A percentile compares a stretch with the other conserved stretches of the same genome.
phyloP scores from a whole-genome alignment of 192 early-diverging fungal species.

The Powellomyces hirtus region DNA sequence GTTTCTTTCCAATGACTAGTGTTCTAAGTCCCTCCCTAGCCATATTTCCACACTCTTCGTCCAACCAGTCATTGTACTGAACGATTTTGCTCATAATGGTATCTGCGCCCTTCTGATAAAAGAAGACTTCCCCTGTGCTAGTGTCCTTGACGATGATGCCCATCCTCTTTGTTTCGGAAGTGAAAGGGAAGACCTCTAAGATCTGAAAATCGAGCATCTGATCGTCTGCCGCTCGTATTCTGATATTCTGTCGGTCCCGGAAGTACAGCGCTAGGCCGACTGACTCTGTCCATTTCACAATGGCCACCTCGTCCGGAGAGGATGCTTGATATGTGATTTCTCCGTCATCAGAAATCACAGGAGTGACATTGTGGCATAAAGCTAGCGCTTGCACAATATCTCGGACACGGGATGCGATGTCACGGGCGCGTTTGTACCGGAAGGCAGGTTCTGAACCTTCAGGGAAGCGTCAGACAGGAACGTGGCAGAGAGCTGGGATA shows the following conservation, averaged over 20 bases:
- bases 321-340: constrained; percentile 87
- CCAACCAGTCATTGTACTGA: constrained; percentile 92
- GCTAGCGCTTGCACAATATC: constrained; percentile 89
- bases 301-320: constrained; percentile 94
- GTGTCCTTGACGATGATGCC: constrained; percentile 82
- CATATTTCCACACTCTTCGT: constrained; percentile 97
- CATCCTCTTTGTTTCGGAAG: constrained; percentile 97
- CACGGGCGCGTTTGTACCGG: constrained; percentile 63
- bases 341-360: constrained; percentile 55
- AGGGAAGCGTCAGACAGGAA: neutral
- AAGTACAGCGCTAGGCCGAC: constrained; percentile 80
- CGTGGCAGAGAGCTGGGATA: no score
- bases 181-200: constrained; percentile 96
- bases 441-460: constrained; percentile 18
- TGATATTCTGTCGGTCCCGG: constrained; percentile 69
- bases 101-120: constrained; percentile 95
- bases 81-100: constrained; percentile 86
- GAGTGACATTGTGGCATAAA: constrained; percentile 90
- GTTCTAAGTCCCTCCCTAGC: constrained; percentile 93
- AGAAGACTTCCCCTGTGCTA: constrained; percentile 71
- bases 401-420: constrained; percentile 78
- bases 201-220: constrained; percentile 66
- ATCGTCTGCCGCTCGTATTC: constrained; percentile 13
- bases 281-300: constrained; percentile 88
- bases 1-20: constrained; percentile 84